Evolutionary conservation across 2,329 filamentous ascomycete genomes (phyloP).

Genomic region (Mycocentrospora acerina): DNA sequence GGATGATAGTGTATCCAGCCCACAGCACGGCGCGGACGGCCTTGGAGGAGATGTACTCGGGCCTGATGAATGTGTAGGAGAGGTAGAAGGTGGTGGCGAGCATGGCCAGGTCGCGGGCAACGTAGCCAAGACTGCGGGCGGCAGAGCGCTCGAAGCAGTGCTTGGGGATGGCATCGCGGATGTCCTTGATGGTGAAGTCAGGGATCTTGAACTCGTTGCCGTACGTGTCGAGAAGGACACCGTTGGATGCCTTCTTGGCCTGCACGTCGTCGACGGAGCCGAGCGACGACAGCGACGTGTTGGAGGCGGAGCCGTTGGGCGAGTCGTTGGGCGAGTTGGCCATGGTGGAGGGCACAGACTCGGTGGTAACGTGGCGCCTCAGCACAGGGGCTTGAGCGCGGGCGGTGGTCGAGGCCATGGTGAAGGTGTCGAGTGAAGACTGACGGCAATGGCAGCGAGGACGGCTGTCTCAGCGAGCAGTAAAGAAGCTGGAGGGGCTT

Average conservation of each 20-base stretch:
- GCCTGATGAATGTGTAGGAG: conserved; percentile 87
- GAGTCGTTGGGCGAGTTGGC: conserved; percentile 61
- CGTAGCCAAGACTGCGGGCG: conserved; percentile 74
- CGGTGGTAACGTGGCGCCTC: conserved; percentile 51
- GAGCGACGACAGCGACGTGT: conserved; percentile 89
- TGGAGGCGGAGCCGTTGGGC: conserved; percentile 68
- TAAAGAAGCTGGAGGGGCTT: neutral
- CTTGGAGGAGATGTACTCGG: conserved; percentile 74
- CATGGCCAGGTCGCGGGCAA: conserved; percentile 74
- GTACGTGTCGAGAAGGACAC: conserved; percentile 82
- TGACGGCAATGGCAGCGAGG: conserved; percentile 3
- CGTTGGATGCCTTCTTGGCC: conserved; percentile 52
- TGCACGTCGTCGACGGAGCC: conserved; percentile 62
- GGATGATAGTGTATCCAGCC: conserved; percentile 73
- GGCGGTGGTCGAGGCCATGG: conserved; percentile 54
- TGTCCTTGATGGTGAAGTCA: conserved; percentile 96
- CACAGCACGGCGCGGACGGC: conserved; percentile 66
- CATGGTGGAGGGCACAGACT: conserved; percentile 55
- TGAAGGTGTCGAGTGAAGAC: conserved; percentile 3
- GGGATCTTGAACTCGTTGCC: conserved; percentile 93
- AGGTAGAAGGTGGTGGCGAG: conserved; percentile 79
- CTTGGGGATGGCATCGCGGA: conserved; percentile 93
- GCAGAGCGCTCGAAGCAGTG: conserved; percentile 94
- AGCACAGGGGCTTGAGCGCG: conserved; percentile 53
- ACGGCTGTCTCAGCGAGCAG: conserved; percentile 2